Percentiles rank a stretch among this genome's conserved stretches.
phyloP scores from a whole-genome alignment of 2,329 filamentous ascomycete genomes.

The Cryphonectria carpinicola region DNA sequence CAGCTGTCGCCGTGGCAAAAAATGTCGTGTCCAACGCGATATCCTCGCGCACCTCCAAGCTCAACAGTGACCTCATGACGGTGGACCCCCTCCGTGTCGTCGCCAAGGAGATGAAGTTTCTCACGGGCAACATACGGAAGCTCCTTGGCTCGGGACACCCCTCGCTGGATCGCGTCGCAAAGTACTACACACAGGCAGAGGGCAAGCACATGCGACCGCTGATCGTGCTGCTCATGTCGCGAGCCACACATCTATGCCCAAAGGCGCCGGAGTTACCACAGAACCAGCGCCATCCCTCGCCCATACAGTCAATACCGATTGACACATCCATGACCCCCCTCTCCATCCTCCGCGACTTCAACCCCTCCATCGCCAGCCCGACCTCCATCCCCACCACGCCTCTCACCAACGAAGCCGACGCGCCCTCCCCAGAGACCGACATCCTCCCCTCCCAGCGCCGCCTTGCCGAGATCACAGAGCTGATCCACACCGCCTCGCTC shows the following conservation, averaged over 20 bases:
- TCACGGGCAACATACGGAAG: constrained; percentile 91
- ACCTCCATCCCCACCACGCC: constrained; percentile 47
- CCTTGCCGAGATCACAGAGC: constrained; percentile 92
- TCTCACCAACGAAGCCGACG: constrained; percentile 41
- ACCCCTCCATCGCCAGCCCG: constrained; percentile 69
- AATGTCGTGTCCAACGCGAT: constrained; percentile 73
- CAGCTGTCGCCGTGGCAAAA: constrained; percentile 71
- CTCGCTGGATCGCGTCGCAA: constrained; percentile 89
- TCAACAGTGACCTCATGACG: constrained; percentile 62
- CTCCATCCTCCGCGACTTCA: constrained; percentile 74
- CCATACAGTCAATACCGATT: constrained; percentile 40
- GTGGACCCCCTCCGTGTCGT: constrained; percentile 89
- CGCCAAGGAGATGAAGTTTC: constrained; percentile 94
- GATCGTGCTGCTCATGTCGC: constrained; percentile 94
- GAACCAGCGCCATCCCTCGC: constrained; percentile 49
- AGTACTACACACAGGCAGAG: constrained; percentile 97
- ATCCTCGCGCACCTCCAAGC: constrained; percentile 55
- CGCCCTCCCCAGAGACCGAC: constrained; percentile 54
- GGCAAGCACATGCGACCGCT: constrained; percentile 96
- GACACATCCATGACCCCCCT: constrained; percentile 59
- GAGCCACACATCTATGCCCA: constrained; percentile 82
- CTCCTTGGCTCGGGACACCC: constrained; percentile 94
- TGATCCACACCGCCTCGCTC: constrained; percentile 95
- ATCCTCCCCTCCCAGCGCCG: constrained; percentile 93
- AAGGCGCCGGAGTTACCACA: constrained; percentile 50